Percentiles rank a stretch among this genome's conserved stretches.
phyloP scores from a whole-genome alignment of 1,139 yeast species.

The Pichia sp. region DNA sequence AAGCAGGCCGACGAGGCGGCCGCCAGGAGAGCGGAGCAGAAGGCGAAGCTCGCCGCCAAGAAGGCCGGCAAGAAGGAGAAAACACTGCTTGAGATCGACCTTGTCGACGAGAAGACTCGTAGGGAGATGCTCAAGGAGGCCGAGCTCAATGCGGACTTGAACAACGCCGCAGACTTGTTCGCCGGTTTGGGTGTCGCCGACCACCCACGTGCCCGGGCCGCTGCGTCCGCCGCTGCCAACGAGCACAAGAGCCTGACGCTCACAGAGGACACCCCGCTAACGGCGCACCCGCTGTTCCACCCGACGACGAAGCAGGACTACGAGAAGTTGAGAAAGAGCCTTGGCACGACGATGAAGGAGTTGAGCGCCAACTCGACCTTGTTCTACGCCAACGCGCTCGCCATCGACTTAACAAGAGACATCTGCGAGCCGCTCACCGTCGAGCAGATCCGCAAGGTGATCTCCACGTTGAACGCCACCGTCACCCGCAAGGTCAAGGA shows the following conservation, averaged over 20 bases:
- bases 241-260: conserved; percentile 35
- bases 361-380: conserved; percentile 60
- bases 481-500: conserved; percentile 83
- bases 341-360: conserved; percentile 61
- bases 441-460: conserved; percentile 81
- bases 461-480: conserved; percentile 76
- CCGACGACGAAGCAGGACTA: conserved; percentile 78
- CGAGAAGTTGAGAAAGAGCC: conserved; percentile 77
- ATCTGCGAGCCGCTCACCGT: conserved; percentile 73
- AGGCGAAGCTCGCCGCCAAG: conserved; percentile 18
- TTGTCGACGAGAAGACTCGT: conserved; percentile 61
- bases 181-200: conserved; percentile 74
- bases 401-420: conserved; percentile 83
- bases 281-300: conserved; percentile 71
- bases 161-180: conserved; percentile 88
- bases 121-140: conserved; percentile 72
- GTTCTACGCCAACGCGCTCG: conserved; percentile 69
- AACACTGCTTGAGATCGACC: conserved; percentile 51
- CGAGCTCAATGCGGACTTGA: conserved; percentile 79
- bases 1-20: conserved; percentile 19
- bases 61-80: conserved; percentile 23
- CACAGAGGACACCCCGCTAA: conserved; percentile 65
- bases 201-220: conserved; percentile 63
- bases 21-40: conserved; percentile 28
- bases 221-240: conserved; percentile 37